Base-by-base conservation (phyloP, 306 rosid species). In the Rosa rugosa region DNA sequence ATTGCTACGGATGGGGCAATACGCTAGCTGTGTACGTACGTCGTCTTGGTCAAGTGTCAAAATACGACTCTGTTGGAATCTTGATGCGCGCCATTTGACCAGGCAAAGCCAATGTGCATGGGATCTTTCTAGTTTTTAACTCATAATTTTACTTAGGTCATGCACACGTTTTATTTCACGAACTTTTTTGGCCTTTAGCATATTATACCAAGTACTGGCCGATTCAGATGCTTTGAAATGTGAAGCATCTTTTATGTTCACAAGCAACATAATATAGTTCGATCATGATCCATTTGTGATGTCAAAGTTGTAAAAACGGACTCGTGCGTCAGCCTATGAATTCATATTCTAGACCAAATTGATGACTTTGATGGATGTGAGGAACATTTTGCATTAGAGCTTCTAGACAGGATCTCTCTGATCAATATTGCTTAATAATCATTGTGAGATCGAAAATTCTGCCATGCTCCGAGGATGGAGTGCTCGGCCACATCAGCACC, bases 201-300 rank as follows among this genome's bases (percentile, higher is more conserved):
- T 7, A 65, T 66, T 3, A 8, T 40, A 12, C 69, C 42, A 27
- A 27, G 69, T 2, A 34, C 9, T 31, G 69, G 42, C 8, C 69
- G 69, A 27, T 31, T 34, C 38, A 20, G 20, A 18, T 16, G 12
- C 46, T 66, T 66, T 14, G 14, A 18, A 66, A 38, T 38, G 14
- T 66, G n/a, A 66, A 38, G 25, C 18, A 18, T 66, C 71, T 40
- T 66, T 18, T 36, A 66, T 66, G 71, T 66, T 66, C 71, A 66
- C 71, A 65, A 34, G 46, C 45, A 63, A 31, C 42, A 31, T 16
- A 31, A 64, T 6, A 25, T 36, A 44, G 46, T 31, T 31, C 36
- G 36, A 31, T 31, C 40, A 27, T 3, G 68, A 56, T 18, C 62
- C 3, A 57, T 31, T 25, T 13, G 67, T 27, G 40, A 60, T 2